Base-by-base conservation (phyloP, 352 stramenopile species). In the Aphanomyces stellatus region DNA sequence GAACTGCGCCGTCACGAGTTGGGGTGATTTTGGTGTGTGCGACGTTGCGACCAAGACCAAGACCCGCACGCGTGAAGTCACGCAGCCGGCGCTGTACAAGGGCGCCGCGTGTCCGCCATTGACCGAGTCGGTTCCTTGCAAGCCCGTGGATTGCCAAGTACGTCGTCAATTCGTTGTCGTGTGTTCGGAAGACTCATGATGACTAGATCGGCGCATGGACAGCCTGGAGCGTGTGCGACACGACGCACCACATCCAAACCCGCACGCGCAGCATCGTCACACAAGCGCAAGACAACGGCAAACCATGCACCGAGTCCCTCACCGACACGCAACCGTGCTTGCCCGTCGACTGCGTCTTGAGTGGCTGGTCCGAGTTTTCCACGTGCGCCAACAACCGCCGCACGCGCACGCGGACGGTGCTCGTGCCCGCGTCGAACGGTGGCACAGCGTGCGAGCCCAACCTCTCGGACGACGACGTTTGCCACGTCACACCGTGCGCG, bases 401-500 rank as follows among this genome's bases (percentile, higher is more conserved):
- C 11, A 86, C 75, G 0, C 80, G 78, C 15, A 71, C 63, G 1
- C 79, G 79, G 3, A 66, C 66, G 0, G 42, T 86, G 19, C 35
- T 70, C 24, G 73, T 61, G 0, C 10, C 64, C 0, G 51, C 74
- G 0, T 74, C 69, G n/a, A 78, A 85, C 49, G 72, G 66, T 0
- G 79, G 79, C 0, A 64, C 71, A 27, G 66, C 74, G 76, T 8
- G 78, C 75, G 8, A 79, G 0, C 75, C 74, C 0, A 6, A 66
- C 5, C 72, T 88, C 8, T 68, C 74, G 0, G 75, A 87, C 15
- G 62, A 71, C 24, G 75, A 86, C 33, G 87, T 85, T 69, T 90
- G 81, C 61, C 88, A 87, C 72, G 78, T 78, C 11, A 78, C 68
- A 0, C 74, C 86, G 65, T 90, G 81, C 57, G 74, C 77, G 42